Evolutionary conservation across 2,329 filamentous ascomycete species (phyloP).

Genomic region (Epichloe typhina): DNA sequence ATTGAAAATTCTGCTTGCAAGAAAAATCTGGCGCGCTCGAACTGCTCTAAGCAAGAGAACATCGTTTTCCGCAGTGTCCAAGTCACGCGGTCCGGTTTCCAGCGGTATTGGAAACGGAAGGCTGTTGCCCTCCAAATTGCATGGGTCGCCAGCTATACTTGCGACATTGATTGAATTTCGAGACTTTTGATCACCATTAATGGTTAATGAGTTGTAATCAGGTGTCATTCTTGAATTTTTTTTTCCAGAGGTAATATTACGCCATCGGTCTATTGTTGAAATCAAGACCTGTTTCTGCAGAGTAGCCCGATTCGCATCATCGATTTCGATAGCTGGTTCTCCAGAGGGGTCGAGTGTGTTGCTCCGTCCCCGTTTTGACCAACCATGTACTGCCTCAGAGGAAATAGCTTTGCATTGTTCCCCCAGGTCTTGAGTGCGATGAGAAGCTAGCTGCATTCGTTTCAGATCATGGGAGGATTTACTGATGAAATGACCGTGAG

Average conservation of each 20-base stretch:
- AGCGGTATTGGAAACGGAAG: neutral
- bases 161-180: neutral
- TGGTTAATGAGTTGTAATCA: neutral
- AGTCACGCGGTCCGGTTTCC: neutral
- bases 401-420: neutral
- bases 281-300: constrained; percentile 5
- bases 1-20: constrained; percentile 29
- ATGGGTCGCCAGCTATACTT: neutral
- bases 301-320: neutral
- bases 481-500: neutral
- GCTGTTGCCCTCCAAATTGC: neutral
- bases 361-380: neutral
- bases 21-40: constrained; percentile 50
- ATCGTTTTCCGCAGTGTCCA: constrained; percentile 7
- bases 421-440: neutral
- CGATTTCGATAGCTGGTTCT: neutral
- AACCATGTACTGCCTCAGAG: neutral
- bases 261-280: constrained; percentile 11
- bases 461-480: neutral
- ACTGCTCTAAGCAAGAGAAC: constrained; percentile 36
- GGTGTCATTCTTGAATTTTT: neutral
- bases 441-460: neutral
- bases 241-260: neutral
- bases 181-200: neutral
- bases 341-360: neutral